Base-by-base conservation (phyloP, 2,329 filamentous ascomycete species). In the Aurifilum marmelostoma region DNA sequence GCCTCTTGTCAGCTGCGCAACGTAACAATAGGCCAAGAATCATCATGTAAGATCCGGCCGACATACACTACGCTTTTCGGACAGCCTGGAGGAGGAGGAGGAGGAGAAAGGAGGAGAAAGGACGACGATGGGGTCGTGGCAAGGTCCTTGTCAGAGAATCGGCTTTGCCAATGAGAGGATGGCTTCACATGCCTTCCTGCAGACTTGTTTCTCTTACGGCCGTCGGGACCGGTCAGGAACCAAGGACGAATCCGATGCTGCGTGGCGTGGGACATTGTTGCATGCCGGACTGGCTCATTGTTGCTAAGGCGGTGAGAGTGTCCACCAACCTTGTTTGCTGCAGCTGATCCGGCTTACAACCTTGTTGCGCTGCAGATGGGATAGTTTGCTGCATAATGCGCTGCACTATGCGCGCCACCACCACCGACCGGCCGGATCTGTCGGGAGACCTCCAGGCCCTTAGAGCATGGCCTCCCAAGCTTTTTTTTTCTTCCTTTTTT, bases 241-340 rank as follows among this genome's bases (percentile, higher is more conserved):
- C 34, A 24, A 41, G 27, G 24, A 24, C 24, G 39, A 21, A 32
- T 39, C 37, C 47, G 24, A 27, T 29, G 52, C 34, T 65, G 32
- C 58, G 63, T 65, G 50, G 63, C 63, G 50, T 65, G 37, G 50
- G 63, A 58, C 63, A 65, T 65, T 65, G 63, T 59, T 65, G 52
- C 63, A 58, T 58, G 63, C 52, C 63, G 47, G 50, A 58, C 14
- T 39, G 47, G 37, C 18, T 24, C 37, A n/a, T n/a, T n/a, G n/a
- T n/a, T n/a, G n/a, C n/a, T n/a, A 34, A 39, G 50, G 63, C 63
- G 50, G 63, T 58, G 50, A 65, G 47, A 34, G 34, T 34, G n/a
- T 8, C 12, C 60, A 47, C 9, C 27, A 32, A 9, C 27, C 41
- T 4, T 9, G 4, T 34, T 34, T 34, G 34, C 9, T n/a, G 60